phyloP scores from a whole-genome alignment of 768 basidiomycete genomes.

The Paxillus ammoniavirescens region DNA sequence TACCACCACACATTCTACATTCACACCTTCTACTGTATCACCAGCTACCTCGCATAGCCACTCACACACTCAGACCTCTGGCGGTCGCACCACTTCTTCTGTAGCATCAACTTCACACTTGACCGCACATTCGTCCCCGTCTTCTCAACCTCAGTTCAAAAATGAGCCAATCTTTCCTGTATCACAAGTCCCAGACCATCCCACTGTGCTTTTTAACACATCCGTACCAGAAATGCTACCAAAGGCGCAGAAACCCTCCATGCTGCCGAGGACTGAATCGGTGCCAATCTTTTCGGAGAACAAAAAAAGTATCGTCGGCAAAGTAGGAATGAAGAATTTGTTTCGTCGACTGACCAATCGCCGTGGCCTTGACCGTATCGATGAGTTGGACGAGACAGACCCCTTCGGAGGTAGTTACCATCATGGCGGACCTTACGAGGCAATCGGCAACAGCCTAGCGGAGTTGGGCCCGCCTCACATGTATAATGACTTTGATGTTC shows the following conservation, averaged over 20 bases:
- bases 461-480: conserved; percentile 10
- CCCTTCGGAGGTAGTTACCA: conserved; percentile 64
- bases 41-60: conserved; percentile 7
- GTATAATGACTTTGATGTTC: conserved; percentile 1
- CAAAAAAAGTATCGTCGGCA: conserved; percentile 11
- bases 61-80: neutral
- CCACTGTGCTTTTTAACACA: neutral
- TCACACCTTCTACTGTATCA: conserved; percentile 12
- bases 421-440: conserved; percentile 77
- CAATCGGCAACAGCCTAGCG: conserved; percentile 33
- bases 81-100: neutral
- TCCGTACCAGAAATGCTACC: conserved; percentile 1
- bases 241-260: neutral
- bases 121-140: neutral
- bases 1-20: conserved; percentile 3
- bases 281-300: neutral
- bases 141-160: neutral
- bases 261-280: neutral
- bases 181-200: neutral
- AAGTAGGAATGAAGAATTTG: conserved; percentile 24
- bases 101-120: neutral
- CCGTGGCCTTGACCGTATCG: conserved; percentile 60
- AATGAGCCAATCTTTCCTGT: neutral
- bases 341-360: conserved; percentile 25
- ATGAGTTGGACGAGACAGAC: conserved; percentile 76